Evolutionary conservation across 306 rosid species (phyloP).

Genomic region (Herpetospermum pedunculosum): DNA sequence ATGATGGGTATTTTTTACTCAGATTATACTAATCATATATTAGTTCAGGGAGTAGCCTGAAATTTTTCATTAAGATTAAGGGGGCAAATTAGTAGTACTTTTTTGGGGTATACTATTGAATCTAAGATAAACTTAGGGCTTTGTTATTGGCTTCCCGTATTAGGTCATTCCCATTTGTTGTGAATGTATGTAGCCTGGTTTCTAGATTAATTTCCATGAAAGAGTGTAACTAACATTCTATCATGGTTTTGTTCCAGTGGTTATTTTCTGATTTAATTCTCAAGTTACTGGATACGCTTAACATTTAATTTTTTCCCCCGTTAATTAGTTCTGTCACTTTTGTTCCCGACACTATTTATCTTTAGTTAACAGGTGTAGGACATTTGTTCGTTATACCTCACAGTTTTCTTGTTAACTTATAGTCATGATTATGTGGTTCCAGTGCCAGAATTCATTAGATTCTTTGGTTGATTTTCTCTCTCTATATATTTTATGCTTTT

Average conservation of each 20-base stretch:
- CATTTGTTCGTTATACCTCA: neutral
- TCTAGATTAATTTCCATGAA: neutral
- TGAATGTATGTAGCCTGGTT: neutral
- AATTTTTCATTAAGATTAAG: too few species aligned
- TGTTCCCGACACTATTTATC: neutral
- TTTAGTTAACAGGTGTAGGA: neutral
- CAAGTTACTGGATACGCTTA: neutral
- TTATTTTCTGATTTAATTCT: neutral
- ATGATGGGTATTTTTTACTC: neutral
- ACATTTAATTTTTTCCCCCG: neutral
- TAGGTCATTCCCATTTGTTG: neutral
- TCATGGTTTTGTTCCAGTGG: neutral
- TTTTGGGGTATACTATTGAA: neutral
- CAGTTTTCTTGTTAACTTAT: neutral
- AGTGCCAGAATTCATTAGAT: neutral
- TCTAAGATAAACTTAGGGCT: neutral
- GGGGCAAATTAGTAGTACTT: neutral
- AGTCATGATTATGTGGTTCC: neutral
- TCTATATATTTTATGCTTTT: neutral
- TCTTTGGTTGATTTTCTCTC: neutral
- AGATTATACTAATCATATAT: neutral
- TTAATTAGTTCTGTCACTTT: neutral
- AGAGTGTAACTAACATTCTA: neutral
- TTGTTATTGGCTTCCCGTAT: neutral
- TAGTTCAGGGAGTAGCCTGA: too few species aligned